phyloP scores from a whole-genome alignment of 1,284 basidiomycete species.

The Cutaneotrichosporon dermatis region DNA sequence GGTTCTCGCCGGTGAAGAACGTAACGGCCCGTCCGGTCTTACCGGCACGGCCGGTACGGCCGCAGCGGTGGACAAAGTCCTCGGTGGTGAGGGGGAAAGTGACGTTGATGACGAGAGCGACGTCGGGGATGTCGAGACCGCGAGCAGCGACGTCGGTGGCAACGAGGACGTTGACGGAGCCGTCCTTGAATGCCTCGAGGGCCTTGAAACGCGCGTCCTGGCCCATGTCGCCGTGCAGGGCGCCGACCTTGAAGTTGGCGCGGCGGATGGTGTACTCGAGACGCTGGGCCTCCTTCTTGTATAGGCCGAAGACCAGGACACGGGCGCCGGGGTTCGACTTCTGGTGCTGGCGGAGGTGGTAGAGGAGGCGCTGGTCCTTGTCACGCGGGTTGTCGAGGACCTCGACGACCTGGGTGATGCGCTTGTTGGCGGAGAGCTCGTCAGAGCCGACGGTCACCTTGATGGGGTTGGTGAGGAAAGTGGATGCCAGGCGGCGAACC shows the following conservation, averaged over 20 bases:
- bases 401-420: slow-evolving; percentile 71
- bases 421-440: slow-evolving; percentile 88
- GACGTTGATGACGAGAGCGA: slow-evolving; percentile 87
- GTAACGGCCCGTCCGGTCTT: slow-evolving; percentile 88
- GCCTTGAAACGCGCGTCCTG: slow-evolving; percentile 82
- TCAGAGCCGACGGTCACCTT: slow-evolving; percentile 93
- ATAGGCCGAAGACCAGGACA: slow-evolving; percentile 89
- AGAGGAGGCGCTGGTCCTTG: slow-evolving; percentile 74
- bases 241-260: slow-evolving; percentile 78
- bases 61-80: slow-evolving; percentile 95
- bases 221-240: slow-evolving; percentile 87
- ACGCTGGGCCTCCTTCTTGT: slow-evolving; percentile 94
- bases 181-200: slow-evolving; percentile 84
- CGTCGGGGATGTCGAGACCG: slow-evolving; percentile 95
- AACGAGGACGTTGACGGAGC: slow-evolving; percentile 76
- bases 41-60: slow-evolving; percentile 90
- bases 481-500: slow-evolving; percentile 85
- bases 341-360: slow-evolving; percentile 64
- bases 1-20: slow-evolving; percentile 87
- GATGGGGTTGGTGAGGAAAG: slow-evolving; percentile 81
- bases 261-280: slow-evolving; percentile 75
- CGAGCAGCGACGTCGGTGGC: slow-evolving; percentile 97
- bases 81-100: slow-evolving; percentile 90
- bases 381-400: slow-evolving; percentile 81
- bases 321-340: slow-evolving; percentile 54